phyloP scores from a whole-genome alignment of 257 asterid species.

The Nyctanthes arbortristis region DNA sequence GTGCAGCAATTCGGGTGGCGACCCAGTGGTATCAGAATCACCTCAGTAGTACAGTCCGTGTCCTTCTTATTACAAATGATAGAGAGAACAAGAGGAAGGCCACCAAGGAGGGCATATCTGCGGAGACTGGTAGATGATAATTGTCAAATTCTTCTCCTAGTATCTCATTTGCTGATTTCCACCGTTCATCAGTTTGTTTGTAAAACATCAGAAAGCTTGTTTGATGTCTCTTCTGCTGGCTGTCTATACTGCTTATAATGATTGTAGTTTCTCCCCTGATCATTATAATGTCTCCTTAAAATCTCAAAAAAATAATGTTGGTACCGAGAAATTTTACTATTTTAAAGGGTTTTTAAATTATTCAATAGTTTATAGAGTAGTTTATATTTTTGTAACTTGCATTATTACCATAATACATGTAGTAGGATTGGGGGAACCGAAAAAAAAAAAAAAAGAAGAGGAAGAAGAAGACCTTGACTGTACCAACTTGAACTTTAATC shows the following conservation, averaged over 20 bases:
- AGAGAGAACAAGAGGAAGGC: conserved; percentile 90
- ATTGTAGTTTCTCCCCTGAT: background rate
- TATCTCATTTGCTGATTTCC: conserved; percentile 7
- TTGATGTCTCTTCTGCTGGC: conserved; percentile 12
- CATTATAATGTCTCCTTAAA: background rate
- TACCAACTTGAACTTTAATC: too few relatives aligned
- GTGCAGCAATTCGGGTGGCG: conserved; percentile 91
- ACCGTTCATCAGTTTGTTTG: background rate
- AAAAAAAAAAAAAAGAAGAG: too few relatives aligned
- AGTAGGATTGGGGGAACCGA: too few relatives aligned
- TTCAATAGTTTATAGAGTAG: too few relatives aligned
- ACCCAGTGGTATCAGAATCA: conserved; percentile 95
- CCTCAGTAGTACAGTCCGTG: conserved; percentile 57
- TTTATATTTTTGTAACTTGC: too few relatives aligned
- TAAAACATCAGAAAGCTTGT: conserved; percentile 6
- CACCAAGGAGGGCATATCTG: conserved; percentile 71
- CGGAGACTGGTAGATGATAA: conserved; percentile 69
- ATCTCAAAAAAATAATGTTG: too few relatives aligned
- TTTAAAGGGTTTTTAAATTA: too few relatives aligned
- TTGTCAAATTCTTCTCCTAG: conserved; percentile 15
- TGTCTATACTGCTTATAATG: conserved; percentile 3
- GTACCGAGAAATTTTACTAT: too few relatives aligned
- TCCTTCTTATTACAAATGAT: conserved; percentile 86
- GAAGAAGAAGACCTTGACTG: too few relatives aligned
- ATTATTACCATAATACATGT: too few relatives aligned